phyloP scores from a whole-genome alignment of 2,329 filamentous ascomycete species.

The Pyrenophora seminiperda region DNA sequence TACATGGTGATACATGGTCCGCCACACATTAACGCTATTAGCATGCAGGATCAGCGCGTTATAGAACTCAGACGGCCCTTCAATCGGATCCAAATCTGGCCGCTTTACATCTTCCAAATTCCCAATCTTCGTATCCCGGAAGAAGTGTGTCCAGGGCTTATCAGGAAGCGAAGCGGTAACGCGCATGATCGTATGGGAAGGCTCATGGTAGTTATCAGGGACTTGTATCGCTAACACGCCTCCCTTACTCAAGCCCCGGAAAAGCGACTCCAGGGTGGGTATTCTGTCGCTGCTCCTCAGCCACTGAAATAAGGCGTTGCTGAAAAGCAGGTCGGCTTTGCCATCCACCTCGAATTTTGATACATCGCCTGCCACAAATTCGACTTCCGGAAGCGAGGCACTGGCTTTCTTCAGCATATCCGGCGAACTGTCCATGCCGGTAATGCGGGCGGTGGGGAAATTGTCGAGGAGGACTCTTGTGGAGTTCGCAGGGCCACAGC shows the following conservation, averaged over 20 bases:
- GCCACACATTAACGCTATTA: slow-evolving; percentile 58
- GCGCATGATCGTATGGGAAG: slow-evolving; percentile 59
- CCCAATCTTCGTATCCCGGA: slow-evolving; percentile 31
- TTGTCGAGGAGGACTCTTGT: slow-evolving; percentile 55
- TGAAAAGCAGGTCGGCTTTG: slow-evolving; percentile 53
- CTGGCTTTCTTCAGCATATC: slow-evolving; percentile 61
- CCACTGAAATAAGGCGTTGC: slow-evolving; percentile 67
- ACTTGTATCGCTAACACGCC: slow-evolving; percentile 62
- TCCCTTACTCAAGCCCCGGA: slow-evolving; percentile 50
- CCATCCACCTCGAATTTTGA: slow-evolving; percentile 45
- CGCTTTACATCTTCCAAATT: slow-evolving; percentile 9
- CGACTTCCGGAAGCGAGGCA: slow-evolving; percentile 40
- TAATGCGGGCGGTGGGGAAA: slow-evolving; percentile 56
- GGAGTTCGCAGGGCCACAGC: slow-evolving; percentile 66
- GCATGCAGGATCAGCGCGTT: slow-evolving; percentile 52
- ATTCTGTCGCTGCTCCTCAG: slow-evolving; percentile 53
- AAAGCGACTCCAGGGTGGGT: slow-evolving; percentile 51
- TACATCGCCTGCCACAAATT: slow-evolving; percentile 57
- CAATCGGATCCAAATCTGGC: slow-evolving; percentile 56
- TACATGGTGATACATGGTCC: slow-evolving; percentile 60
- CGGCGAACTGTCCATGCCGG: slow-evolving; percentile 60
- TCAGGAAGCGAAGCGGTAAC: slow-evolving; percentile 41
- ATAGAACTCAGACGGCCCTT: slow-evolving; percentile 56
- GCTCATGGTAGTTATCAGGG: slow-evolving; percentile 58
- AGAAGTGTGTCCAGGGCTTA: slow-evolving; percentile 48